Conservation (phyloP, 169 alveolate species). For the Sarcocystis neurona region DNA sequence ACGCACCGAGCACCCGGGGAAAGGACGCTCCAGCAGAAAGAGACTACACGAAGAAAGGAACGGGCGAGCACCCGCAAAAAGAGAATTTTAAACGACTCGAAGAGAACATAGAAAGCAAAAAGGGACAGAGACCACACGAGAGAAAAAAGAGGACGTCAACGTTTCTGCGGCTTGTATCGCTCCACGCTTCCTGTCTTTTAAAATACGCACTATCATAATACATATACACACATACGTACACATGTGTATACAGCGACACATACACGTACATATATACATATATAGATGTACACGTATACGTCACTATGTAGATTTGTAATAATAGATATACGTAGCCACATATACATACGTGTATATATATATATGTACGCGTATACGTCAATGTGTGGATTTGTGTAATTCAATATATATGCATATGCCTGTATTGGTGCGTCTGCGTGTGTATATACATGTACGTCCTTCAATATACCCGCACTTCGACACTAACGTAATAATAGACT, state of each 20-base stretch:
- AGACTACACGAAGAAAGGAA: too few species aligned
- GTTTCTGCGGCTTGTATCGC: too few species aligned
- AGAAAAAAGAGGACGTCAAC: too few species aligned
- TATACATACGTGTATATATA: neutral
- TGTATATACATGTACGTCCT: neutral
- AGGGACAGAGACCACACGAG: too few species aligned
- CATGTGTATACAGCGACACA: neutral
- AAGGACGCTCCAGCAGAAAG: too few species aligned
- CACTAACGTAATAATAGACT: neutral
- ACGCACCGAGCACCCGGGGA: too few species aligned
- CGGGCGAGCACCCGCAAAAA: too few species aligned
- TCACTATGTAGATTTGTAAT: neutral
- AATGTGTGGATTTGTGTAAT: neutral
- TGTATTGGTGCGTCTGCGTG: neutral
- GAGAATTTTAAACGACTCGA: too few species aligned
- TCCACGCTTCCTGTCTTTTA: neutral
- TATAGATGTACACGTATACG: neutral
- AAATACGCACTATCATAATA: too few species aligned
- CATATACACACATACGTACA: neutral
- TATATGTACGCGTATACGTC: neutral
- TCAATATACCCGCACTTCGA: neutral
- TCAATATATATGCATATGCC: neutral
- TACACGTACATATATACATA: constrained; percentile 16
- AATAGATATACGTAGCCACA: neutral
- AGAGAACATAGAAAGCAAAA: too few species aligned